Evolutionary conservation across 2,329 filamentous ascomycete species (phyloP), one percentile per base, ranked within the genome.

Genomic region (Calonectria pseudoreteaudii): DNA sequence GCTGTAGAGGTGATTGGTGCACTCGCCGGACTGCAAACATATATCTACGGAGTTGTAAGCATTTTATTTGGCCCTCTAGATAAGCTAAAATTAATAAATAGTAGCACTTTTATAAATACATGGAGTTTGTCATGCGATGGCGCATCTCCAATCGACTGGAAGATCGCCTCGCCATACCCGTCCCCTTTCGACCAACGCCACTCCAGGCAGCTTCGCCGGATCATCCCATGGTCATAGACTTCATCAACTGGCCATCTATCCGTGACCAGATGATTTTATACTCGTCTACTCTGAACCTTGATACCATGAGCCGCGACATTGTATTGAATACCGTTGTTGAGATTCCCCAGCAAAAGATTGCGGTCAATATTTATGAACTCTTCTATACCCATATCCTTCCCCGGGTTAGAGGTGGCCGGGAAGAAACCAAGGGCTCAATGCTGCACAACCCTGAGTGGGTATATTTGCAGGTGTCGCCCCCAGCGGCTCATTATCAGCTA

Each of bases 201-300:
- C 64, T 71, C 9, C 69, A 71, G n/a, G 28, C n/a, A 2, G 38
- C 58, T 16, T 23, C 36, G 9, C 50, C 49, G 2, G 52, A 71
- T 18, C 64, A 71, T 34, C 38, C 50, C 9, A 47, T 58, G 52
- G 62, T 66, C 9, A 71, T 71, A 3, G 69, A 71, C 50, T 71
- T 71, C 9, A 67, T 71, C 31, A 66, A 67, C n/a, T 71, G 69
- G 69, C 69, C 69, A 20, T 66, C 60, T 1, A 67, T 71, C 26
- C 26, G 69, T 28, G 69, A 71, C 26, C 69, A 71, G 10, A 60
- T 71, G 62, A 67, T 71, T 36, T 50, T 71, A 6, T 50, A 71
- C 28, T 49, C 30, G 5, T 11, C 36, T 7, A 28, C 9, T 20
- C 36, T 71, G 4, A 31, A 71, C 26, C 62, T 71, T 2, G 69